Evolutionary conservation across 495 filamentous ascomycete genomes (phyloP).

Genomic region (Aspergillus homomorphus): DNA sequence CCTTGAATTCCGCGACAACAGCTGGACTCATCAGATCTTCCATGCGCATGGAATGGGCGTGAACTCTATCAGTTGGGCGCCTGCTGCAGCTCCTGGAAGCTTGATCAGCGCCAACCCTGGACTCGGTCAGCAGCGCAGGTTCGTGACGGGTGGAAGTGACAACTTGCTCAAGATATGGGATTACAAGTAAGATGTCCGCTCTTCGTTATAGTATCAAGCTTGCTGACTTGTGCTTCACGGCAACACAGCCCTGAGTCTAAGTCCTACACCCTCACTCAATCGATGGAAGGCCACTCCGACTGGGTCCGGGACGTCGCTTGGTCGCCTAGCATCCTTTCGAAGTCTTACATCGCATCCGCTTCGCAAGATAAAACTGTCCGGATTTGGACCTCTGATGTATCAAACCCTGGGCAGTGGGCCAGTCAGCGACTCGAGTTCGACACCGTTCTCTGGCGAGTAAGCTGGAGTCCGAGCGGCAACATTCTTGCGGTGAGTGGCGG

Average conservation of each 20-base stretch:
- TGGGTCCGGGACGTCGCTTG: conserved; percentile 99
- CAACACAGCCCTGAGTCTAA: conserved; percentile 47
- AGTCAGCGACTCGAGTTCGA: conserved; percentile 84
- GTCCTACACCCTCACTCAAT: conserved; percentile 52
- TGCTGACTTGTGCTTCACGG: neutral
- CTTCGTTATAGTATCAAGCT: neutral
- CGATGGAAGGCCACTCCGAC: conserved; percentile 78
- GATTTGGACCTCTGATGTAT: conserved; percentile 84
- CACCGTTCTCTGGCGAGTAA: conserved; percentile 87
- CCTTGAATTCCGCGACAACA: conserved; percentile 93
- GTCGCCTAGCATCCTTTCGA: conserved; percentile 89
- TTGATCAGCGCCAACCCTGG: conserved; percentile 68
- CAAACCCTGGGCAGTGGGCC: conserved; percentile 65
- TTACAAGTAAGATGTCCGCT: conserved; percentile 44
- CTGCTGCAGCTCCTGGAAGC: conserved; percentile 72
- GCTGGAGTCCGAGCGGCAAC: conserved; percentile 97
- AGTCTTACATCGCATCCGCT: conserved; percentile 91
- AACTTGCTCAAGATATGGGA: conserved; percentile 91
- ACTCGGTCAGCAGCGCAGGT: conserved; percentile 62
- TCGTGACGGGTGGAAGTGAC: conserved; percentile 93
- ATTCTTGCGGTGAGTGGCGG: conserved; percentile 87
- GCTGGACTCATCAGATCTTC: conserved; percentile 81
- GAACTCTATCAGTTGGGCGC: conserved; percentile 94
- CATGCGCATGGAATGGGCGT: conserved; percentile 88
- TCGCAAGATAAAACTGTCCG: conserved; percentile 95